Percentiles rank a stretch among this genome's conserved stretches.
phyloP scores from a whole-genome alignment of 768 basidiomycete genomes.

The Podaxis sp. region DNA sequence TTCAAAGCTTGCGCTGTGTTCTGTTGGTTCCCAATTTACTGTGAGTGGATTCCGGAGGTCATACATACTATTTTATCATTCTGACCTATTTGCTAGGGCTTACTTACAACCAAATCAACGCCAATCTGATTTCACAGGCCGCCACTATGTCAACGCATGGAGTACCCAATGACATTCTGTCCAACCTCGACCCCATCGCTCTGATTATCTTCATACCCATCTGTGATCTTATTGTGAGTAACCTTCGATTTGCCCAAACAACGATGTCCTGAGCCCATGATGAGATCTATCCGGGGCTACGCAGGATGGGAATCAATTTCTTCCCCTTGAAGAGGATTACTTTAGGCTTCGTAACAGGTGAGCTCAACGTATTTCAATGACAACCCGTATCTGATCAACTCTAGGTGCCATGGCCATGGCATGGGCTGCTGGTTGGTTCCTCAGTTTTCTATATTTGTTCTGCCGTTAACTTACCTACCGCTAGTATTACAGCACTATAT shows the following conservation, averaged over 20 bases:
- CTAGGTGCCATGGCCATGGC: conserved; percentile 51
- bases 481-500: conserved; percentile 71
- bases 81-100: conserved; percentile 38
- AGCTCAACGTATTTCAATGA: conserved; percentile 20
- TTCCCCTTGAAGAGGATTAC: conserved; percentile 59
- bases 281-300: conserved; percentile 53
- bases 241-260: not conserved
- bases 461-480: not conserved
- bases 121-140: conserved; percentile 79
- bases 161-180: conserved; percentile 73
- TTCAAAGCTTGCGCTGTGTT: conserved; percentile 69
- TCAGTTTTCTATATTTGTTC: too few species aligned
- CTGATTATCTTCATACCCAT: conserved; percentile 73
- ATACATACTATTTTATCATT: not conserved
- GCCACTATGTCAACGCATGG: conserved; percentile 74
- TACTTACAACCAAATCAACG: conserved; percentile 76
- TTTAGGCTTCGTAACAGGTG: conserved; percentile 54
- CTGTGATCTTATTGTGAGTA: conserved; percentile 52
- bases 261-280: conserved; percentile 4
- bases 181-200: conserved; percentile 76
- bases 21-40: conserved; percentile 68
- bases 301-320: conserved; percentile 52
- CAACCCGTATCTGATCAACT: not conserved
- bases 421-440: conserved; percentile 48
- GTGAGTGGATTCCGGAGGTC: conserved; percentile 21